Percentiles rank a stretch among this genome's conserved stretches.
These are phyloP conservation scores for Termitomyces heimii DNA, from an alignment of 768 basidiomycete genomes.

Conservation along the genomic window DNA sequence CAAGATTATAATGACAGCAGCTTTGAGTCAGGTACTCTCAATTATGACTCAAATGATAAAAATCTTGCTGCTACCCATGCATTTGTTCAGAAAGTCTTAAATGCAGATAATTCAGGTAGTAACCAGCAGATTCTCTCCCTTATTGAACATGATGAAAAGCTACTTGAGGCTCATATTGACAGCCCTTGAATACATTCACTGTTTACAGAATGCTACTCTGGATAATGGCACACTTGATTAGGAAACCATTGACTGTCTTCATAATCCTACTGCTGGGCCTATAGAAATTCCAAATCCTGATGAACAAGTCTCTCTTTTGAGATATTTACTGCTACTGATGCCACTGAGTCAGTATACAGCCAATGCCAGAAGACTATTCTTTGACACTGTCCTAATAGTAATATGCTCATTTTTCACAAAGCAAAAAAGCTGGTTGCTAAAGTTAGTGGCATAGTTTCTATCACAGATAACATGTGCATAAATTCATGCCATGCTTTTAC, in stretches of 20 bases:
- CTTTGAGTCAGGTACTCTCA: no score
- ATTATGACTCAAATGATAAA: no score
- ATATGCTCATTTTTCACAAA: background rate
- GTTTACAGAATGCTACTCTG: background rate
- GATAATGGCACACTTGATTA: background rate
- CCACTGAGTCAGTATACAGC: background rate
- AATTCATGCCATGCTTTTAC: no score
- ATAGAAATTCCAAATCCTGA: background rate
- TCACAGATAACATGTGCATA: background rate
- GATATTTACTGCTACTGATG: background rate
- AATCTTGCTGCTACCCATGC: no score
- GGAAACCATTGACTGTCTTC: background rate
- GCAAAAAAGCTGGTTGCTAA: no score
- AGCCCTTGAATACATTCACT: background rate
- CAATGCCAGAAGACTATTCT: background rate
- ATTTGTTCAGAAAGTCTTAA: no score
- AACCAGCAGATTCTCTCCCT: background rate
- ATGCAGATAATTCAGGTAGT: no score
- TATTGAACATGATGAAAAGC: background rate
- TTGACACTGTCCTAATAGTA: background rate
- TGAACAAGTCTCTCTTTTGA: background rate
- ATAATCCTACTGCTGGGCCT: background rate
- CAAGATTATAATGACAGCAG: no score
- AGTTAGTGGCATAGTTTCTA: background rate
- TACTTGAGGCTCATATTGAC: background rate